These are phyloP conservation scores for Nakazawaea laoshanensis DNA, from an alignment of 805 yeast genomes.

Conservation along the genomic window DNA sequence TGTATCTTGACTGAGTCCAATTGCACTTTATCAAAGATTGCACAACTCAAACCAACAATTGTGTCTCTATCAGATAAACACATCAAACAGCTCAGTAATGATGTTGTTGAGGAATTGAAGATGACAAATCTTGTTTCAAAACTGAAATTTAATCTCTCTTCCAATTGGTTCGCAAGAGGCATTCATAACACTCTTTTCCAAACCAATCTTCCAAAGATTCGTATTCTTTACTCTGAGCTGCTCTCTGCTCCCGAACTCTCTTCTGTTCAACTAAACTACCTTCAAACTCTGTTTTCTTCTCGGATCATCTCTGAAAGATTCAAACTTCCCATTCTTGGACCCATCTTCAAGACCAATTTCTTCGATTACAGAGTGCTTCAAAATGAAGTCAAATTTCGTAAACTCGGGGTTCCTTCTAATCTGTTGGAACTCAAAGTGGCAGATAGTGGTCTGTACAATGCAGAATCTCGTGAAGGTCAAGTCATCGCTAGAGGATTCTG, in stretches of 20 bases:
- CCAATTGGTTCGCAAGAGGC: constrained; percentile 38
- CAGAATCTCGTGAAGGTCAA: constrained; percentile 37
- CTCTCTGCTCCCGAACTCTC: constrained; percentile 14
- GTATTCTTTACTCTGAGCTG: constrained; percentile 34
- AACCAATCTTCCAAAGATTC: constrained; percentile 18
- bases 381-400: constrained; percentile 16
- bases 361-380: constrained; percentile 51
- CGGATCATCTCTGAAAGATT: constrained; percentile 46
- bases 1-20: constrained; percentile 15
- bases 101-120: constrained; percentile 15
- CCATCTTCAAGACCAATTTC: constrained; percentile 48
- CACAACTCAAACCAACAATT: constrained; percentile 21
- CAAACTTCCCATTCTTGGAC: constrained; percentile 41
- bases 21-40: constrained; percentile 10
- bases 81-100: constrained; percentile 14
- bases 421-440: constrained; percentile 51
- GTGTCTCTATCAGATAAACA: constrained; percentile 21
- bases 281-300: constrained; percentile 37
- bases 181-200: constrained; percentile 31
- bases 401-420: constrained; percentile 52
- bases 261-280: constrained; percentile 19
- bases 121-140: neutral
- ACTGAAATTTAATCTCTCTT: constrained; percentile 21
- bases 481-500: constrained; percentile 57
- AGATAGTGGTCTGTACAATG: constrained; percentile 20